These are phyloP conservation scores for Coccinonectria pachysandricola DNA, from an alignment of 2,329 filamentous ascomycete genomes.

Conservation along the genomic window DNA sequence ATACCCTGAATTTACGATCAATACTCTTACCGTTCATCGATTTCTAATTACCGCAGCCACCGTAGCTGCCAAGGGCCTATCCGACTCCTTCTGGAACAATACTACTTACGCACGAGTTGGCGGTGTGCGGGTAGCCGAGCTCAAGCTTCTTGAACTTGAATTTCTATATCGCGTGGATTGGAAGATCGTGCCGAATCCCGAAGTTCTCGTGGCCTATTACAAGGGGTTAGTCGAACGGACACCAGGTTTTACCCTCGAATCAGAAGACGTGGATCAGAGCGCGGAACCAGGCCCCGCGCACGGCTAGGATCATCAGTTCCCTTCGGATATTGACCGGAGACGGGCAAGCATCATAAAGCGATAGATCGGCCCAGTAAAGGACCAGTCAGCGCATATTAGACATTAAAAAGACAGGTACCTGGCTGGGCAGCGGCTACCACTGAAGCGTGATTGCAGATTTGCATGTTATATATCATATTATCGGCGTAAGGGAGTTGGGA, in stretches of 20 bases:
- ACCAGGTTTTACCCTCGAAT: slow-evolving; percentile 43
- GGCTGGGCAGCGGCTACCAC: no score
- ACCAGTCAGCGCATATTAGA: no score
- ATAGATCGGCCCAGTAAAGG: no score
- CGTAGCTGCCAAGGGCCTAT: slow-evolving; percentile 90
- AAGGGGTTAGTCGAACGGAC: slow-evolving; percentile 66
- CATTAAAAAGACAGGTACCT: no score
- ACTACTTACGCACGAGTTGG: slow-evolving; percentile 91
- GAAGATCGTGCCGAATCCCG: slow-evolving; percentile 93
- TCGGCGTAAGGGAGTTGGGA: slow-evolving; percentile 13
- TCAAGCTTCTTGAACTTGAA: slow-evolving; percentile 86
- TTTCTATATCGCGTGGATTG: slow-evolving; percentile 89
- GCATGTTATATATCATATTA: no score
- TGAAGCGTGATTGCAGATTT: no score
- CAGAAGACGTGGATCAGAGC: slow-evolving; percentile 20
- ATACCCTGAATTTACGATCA: slow-evolving; percentile 92
- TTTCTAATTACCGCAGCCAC: slow-evolving; percentile 95
- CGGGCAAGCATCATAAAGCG: no score
- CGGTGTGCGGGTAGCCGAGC: slow-evolving; percentile 78
- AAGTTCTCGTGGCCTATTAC: slow-evolving; percentile 90
- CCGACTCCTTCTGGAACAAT: slow-evolving; percentile 97
- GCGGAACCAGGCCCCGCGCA: slow-evolving; percentile 12
- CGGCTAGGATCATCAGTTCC: slow-evolving; percentile 8
- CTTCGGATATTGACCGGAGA: no score
- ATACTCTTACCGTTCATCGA: slow-evolving; percentile 89